Evolutionary conservation across 164 flowering plant genomes (phyloP).

Genomic region (Kalanchoe fedtschenkoi): DNA sequence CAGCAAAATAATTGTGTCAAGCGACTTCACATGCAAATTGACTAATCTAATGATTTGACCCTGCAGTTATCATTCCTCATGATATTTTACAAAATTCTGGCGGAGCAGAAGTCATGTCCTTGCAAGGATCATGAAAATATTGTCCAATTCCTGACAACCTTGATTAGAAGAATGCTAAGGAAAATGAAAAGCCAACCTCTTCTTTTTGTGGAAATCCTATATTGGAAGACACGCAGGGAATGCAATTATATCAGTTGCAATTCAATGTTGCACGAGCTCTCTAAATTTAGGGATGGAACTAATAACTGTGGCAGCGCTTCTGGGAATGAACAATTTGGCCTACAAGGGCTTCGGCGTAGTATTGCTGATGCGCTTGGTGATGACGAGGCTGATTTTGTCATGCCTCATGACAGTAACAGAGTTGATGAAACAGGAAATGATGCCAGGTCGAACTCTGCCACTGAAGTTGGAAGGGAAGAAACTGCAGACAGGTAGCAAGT

Average conservation of each 20-base stretch:
- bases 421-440: slow-evolving; percentile 30
- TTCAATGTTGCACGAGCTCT: slow-evolving; percentile 52
- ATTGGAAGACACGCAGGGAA: slow-evolving; percentile 81
- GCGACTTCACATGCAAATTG: not conserved
- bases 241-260: slow-evolving; percentile 69
- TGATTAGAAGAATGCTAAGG: slow-evolving; percentile 70
- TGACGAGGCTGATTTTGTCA: slow-evolving; percentile 71
- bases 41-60: slow-evolving; percentile 6
- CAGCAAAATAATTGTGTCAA: not conserved
- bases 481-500: not conserved
- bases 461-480: not conserved
- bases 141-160: slow-evolving; percentile 47
- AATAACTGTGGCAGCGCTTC: slow-evolving; percentile 23
- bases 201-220: slow-evolving; percentile 82
- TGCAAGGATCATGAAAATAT: slow-evolving; percentile 55
- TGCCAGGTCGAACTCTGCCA: not conserved
- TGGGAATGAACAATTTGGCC: slow-evolving; percentile 17
- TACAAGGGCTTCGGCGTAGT: slow-evolving; percentile 37
- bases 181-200: slow-evolving; percentile 80
- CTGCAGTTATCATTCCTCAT: slow-evolving; percentile 84
- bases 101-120: slow-evolving; percentile 63
- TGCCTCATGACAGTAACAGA: slow-evolving; percentile 20
- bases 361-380: slow-evolving; percentile 93
- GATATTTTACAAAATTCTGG: slow-evolving; percentile 61
- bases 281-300: slow-evolving; percentile 32